Conservation (phyloP, 2,329 filamentous ascomycete species). For the Cadophora gregata region DNA sequence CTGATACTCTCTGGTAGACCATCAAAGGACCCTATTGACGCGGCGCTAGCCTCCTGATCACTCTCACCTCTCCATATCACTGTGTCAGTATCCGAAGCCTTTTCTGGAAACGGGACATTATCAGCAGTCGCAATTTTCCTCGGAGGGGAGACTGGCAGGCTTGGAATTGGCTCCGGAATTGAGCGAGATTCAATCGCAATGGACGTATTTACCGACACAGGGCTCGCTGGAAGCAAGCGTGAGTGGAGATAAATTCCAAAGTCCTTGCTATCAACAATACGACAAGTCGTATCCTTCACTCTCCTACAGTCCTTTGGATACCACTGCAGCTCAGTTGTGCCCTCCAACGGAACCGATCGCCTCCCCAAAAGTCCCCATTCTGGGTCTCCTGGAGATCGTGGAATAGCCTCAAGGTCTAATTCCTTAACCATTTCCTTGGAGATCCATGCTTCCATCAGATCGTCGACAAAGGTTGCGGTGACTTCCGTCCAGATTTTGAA, state of each 20-base stretch:
- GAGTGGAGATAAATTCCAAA: background rate
- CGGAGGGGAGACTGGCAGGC: background rate
- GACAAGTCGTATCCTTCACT: background rate
- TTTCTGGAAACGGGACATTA: background rate
- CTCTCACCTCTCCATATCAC: background rate
- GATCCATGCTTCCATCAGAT: background rate
- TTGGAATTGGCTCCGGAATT: too few species aligned
- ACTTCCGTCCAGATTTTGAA: background rate
- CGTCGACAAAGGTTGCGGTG: background rate
- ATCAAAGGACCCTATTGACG: background rate
- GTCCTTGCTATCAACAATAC: background rate
- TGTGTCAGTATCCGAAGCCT: background rate
- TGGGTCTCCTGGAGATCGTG: background rate
- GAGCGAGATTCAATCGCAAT: background rate
- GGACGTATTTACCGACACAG: background rate
- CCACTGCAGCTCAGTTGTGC: background rate
- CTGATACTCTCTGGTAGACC: background rate
- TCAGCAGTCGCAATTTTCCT: background rate
- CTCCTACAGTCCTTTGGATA: background rate
- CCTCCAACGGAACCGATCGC: background rate
- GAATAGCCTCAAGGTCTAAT: background rate
- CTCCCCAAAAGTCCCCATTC: background rate
- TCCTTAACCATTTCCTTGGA: background rate
- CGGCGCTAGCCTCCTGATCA: background rate
- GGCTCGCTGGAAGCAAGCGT: background rate